Base-by-base conservation (phyloP, 768 basidiomycete species). In the Guyanaporus albipodus region DNA sequence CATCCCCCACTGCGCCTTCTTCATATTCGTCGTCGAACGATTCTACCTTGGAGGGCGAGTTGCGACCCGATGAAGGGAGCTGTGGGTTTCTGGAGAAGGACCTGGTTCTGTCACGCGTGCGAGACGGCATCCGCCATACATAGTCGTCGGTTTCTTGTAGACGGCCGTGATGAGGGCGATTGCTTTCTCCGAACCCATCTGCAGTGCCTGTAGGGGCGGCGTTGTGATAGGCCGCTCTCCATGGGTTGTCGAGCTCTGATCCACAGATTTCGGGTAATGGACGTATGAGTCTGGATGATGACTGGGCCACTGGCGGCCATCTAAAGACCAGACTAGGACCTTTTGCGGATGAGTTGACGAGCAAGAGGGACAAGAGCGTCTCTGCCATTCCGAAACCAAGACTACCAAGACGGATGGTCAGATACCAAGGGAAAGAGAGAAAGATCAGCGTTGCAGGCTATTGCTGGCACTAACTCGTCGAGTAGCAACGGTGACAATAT, bases 291-390 rank as follows among this genome's bases (percentile, higher is more conserved):
- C 93, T 76, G 4, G 82, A 74, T 6, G 80, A 75, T 1, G 80
- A 68, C 11, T 69, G 57, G 12, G 91, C 89, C 12, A 71, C 73
- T 12, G 89, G 84, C 0, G 93, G 93, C 86, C 91, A 95, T 52
- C 87, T 76, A 62, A 83, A 92, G 42, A 91, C 85, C 6, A 92
- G 69, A 54, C 73, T 85, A 9, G 83, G 80, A 22, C 87, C 89
- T 58, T 83, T 87, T 7, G 88, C 83, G 8, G 91, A 92, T 11
- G 85, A 83, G 5, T 89, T 89, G 34, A 91, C 87, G 28, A 96
- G 79, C 4, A 94, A 68, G 50, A 95, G 73, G 9, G 89, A 85
- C 38, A 93, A 71, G 26, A 96, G 76, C 3, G 83, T 82, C 66
- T 88, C 85, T 32, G 85, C 83, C 52, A 55, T 58, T 23, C 23